Base-by-base conservation (phyloP, 2,329 filamentous ascomycete genomes). In the Clonostachys rosea region DNA sequence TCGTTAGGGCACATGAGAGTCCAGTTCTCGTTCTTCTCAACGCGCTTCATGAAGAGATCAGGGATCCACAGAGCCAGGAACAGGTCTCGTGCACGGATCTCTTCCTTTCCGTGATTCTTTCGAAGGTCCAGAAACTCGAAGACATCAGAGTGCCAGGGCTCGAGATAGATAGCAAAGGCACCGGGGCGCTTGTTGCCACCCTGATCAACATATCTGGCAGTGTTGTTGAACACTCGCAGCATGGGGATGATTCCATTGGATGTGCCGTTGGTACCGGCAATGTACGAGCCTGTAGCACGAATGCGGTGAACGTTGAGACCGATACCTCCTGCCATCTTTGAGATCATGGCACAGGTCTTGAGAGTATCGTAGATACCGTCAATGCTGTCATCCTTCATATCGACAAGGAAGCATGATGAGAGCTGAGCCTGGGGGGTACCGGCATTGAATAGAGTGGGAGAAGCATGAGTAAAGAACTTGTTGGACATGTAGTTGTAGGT, bases 331-430 rank as follows among this genome's bases (percentile, higher is more conserved):
- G 94, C 94, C 73, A 94, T 97, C 83, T 99, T 99, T 64, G 94
- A 99, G 71, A 99, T 99, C 90, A 99, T 92, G 57, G 94, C 94
- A 72, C 94, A 99, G 2, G 90, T 97, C 84, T 99, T 99, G 59
- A 99, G 81, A 16, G 94, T 99, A 65, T 99, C 94, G 63, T 99
- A 99, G 66, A 99, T 99, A 58, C 94, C 94, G 57, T 99, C 94
- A 63, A 99, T 99, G 70, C 91, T 96, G 74, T 99, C 94, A 45
- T 96, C 91, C 78, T 97, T 99, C 87, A 99, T 97, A 70, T 97
- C 94, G 56, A 99, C 90, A 47, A 99, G 80, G 84, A 99, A 99
- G 79, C 94, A 99, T 14, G 94, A 99, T 4, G 94, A 95, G 59
- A 99, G 78, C 73, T 99, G 94, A 41, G 91, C 86, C 62, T 94